Percentiles rank a stretch among this genome's conserved stretches.
Evolutionary conservation across 352 stramenopile genomes (phyloP).

Genomic region (Blastocystis sp.): DNA sequence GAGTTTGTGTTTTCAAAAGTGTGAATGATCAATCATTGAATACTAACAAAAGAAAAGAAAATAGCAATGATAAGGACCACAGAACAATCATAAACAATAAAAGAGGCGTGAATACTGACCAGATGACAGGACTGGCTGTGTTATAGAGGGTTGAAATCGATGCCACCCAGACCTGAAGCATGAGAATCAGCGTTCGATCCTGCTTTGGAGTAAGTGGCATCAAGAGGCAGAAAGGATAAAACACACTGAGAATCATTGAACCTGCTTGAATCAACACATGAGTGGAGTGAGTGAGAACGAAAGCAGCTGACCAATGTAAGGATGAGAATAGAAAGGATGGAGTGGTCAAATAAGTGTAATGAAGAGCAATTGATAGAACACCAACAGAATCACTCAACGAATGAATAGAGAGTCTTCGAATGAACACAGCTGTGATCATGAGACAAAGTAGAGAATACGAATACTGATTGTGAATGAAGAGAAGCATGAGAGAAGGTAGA

Average conservation of each 20-base stretch:
- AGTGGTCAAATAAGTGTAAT: constrained; percentile 8
- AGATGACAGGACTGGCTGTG: constrained; percentile 19
- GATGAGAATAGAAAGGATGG: constrained; percentile 12
- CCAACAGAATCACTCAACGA: not conserved
- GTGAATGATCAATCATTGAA: no score
- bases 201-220: not conserved
- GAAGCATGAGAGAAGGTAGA: not conserved
- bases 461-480: not conserved
- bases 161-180: not conserved
- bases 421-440: not conserved
- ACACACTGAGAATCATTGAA: not conserved
- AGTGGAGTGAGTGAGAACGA: constrained; percentile 31
- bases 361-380: not conserved
- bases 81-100: constrained; percentile 12
- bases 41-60: not conserved
- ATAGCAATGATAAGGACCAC: not conserved
- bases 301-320: constrained; percentile 21
- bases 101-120: constrained; percentile 36
- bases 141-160: constrained; percentile 18
- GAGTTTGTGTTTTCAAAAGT: no score
- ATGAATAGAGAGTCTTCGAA: not conserved
- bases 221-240: not conserved
- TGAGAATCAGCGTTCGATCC: not conserved
- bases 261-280: not conserved
- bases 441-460: not conserved